A percentile compares a stretch with the other conserved stretches of the same genome.
Evolutionary conservation across 176 grass and related monocot genomes (phyloP).

Genomic region (Oryza coarctata): DNA sequence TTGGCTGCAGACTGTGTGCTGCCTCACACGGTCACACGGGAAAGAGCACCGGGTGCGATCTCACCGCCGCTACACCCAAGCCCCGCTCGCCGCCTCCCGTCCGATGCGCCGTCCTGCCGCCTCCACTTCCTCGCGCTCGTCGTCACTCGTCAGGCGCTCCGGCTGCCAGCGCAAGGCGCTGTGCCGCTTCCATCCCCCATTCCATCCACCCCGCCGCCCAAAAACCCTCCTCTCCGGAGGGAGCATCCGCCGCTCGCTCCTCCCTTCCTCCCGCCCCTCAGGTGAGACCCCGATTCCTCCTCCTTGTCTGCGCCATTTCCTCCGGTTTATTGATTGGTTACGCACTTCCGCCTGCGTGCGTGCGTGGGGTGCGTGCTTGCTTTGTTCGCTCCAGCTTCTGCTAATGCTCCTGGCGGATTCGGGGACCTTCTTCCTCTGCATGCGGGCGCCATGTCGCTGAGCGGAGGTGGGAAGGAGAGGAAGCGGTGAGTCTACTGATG

Average conservation of each 20-base stretch:
- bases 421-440: neutral
- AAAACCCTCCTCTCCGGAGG: neutral
- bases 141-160: neutral
- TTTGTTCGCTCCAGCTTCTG: neutral
- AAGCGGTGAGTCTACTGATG: slow-evolving; percentile 5
- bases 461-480: neutral
- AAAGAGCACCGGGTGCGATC: no score
- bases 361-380: neutral
- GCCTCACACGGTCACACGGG: no score
- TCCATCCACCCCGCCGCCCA: neutral
- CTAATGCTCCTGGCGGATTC: neutral
- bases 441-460: neutral
- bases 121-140: slow-evolving; percentile 15
- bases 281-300: neutral
- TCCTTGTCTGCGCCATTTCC: neutral
- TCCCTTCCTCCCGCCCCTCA: no score
- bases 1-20: no score
- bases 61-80: no score
- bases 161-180: neutral
- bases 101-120: neutral
- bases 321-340: neutral
- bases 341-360: neutral
- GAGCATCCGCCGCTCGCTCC: neutral
- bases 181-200: neutral
- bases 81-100: no score